Conservation (phyloP, 495 filamentous ascomycete species). For the Penicillium herquei region DNA sequence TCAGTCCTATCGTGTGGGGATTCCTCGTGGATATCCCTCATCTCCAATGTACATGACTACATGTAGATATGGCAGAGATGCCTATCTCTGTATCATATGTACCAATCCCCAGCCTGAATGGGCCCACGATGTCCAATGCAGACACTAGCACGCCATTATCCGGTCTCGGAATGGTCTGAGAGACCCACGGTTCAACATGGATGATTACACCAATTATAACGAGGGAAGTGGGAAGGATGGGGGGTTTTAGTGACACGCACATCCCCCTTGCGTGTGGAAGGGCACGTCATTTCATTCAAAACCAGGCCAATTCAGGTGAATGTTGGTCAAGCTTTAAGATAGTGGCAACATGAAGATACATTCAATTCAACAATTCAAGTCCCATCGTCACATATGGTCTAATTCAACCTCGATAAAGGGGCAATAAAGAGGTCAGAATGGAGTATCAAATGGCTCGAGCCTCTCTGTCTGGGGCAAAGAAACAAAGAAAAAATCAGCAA, state of each 20-base stretch:
- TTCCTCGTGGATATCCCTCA: conserved; percentile 4
- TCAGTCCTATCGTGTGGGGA: conserved; percentile 13
- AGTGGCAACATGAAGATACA: no score
- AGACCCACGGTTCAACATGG: conserved; percentile 22
- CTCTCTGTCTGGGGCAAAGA: no score
- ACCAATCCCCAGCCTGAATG: conserved; percentile 9
- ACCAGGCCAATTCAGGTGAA: background rate
- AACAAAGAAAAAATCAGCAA: no score
- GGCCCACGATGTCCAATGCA: conserved; percentile 18
- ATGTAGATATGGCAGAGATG: no score
- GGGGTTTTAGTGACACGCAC: conserved; percentile 11
- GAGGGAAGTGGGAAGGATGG: background rate
- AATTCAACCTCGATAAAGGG: no score
- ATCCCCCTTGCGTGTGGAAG: conserved; percentile 17
- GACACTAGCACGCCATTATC: conserved; percentile 24
- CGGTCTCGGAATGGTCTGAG: conserved; percentile 22
- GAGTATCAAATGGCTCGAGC: no score
- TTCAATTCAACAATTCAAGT: no score
- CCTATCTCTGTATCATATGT: no score
- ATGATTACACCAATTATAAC: background rate
- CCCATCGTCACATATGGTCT: no score
- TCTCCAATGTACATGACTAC: no score
- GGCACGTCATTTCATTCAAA: conserved; percentile 12
- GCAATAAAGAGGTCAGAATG: no score
- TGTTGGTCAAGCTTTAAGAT: no score